These are phyloP conservation scores for Ogataea dorogensis DNA, from an alignment of 805 yeast species.

Conservation along the genomic window DNA sequence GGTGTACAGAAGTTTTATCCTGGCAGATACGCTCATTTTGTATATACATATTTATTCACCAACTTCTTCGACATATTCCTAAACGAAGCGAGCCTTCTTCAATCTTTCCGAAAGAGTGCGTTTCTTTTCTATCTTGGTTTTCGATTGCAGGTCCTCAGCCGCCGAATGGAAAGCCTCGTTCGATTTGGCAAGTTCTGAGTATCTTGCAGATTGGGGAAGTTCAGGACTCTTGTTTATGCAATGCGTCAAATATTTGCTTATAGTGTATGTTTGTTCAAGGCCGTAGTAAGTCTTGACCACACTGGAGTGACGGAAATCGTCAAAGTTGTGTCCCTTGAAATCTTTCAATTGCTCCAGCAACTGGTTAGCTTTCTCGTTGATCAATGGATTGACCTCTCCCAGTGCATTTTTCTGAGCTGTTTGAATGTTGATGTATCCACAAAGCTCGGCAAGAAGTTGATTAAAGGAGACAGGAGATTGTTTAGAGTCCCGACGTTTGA, in stretches of 20 bases:
- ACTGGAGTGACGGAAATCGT: conserved; percentile 6
- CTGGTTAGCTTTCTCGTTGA: too few species aligned
- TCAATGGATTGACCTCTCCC: too few species aligned
- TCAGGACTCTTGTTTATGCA: conserved; percentile 15
- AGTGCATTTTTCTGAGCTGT: conserved; percentile 9
- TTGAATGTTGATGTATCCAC: conserved; percentile 16
- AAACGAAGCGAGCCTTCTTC: conserved; percentile 1
- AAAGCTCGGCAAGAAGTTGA: conserved; percentile 12
- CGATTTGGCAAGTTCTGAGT: conserved; percentile 8
- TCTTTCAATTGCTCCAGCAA: conserved; percentile 3
- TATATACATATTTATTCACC: conserved; percentile 8
- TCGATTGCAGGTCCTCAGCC: conserved; percentile 20
- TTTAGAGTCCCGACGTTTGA: conserved; percentile 11
- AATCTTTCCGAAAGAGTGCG: conserved; percentile 13
- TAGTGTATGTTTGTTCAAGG: conserved; percentile 21
- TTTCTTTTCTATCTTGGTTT: conserved; percentile 9
- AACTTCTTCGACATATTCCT: neutral
- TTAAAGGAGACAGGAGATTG: conserved; percentile 3
- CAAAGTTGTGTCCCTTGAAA: conserved; percentile 8
- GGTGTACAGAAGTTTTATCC: conserved; percentile 3
- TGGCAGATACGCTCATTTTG: neutral
- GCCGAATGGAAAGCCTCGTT: conserved; percentile 15
- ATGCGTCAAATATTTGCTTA: conserved; percentile 17
- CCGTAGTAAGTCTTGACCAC: conserved; percentile 11
- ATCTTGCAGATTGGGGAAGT: conserved; percentile 10